Base-by-base conservation (phyloP, 208 protist genomes). In the Acanthamoeba quina region DNA sequence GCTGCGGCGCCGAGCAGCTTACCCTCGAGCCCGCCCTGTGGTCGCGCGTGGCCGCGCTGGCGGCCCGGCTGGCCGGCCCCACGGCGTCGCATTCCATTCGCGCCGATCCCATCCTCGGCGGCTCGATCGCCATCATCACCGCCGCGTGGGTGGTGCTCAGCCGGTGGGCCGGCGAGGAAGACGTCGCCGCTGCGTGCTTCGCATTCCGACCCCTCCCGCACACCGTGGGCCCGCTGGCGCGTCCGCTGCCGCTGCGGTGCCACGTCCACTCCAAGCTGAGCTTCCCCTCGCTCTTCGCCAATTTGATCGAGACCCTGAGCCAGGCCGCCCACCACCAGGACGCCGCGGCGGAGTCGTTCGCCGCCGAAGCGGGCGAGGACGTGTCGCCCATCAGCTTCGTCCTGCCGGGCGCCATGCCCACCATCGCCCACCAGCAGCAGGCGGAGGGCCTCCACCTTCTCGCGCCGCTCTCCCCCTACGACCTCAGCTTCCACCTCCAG, bases 341-440 rank as follows among this genome's bases (percentile, higher is more conserved):
- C 41, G 70, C 41, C 70, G 29, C 34, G 7, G 70, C 70, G 5
- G 70, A 78, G 31, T 34, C 70, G 31, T 44, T 78, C 31, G 34
- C 70, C 11, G 70, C 70, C 19, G 70, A 78, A 11, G 70, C 31
- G 3, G 70, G 70, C n/a, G 34, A 78, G 41, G 70, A 78, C 70
- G 70, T 78, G 70, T 78, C 70, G 13, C 70, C 70, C 9, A 78
- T 78, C 70, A 78, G 70, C 70, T 78, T 78, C 70, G 70, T 47
- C 17, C 70, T 78, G 70, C 70, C 70, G 29, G 70, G 70, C 70
- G 29, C 70, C 37, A 17, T 78, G 21, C 29, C 70, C 21, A 11
- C 60, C 60, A 24, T 66, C 60, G 7, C 21, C 5, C 9, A 13
- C 24, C 6, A 10, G 0, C 21, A 26, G 15, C 54, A 62, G 21